Percentiles rank a stretch among this genome's conserved stretches.
Conservation (phyloP, 176 grass and related monocot genomes). For the Poa annua region DNA sequence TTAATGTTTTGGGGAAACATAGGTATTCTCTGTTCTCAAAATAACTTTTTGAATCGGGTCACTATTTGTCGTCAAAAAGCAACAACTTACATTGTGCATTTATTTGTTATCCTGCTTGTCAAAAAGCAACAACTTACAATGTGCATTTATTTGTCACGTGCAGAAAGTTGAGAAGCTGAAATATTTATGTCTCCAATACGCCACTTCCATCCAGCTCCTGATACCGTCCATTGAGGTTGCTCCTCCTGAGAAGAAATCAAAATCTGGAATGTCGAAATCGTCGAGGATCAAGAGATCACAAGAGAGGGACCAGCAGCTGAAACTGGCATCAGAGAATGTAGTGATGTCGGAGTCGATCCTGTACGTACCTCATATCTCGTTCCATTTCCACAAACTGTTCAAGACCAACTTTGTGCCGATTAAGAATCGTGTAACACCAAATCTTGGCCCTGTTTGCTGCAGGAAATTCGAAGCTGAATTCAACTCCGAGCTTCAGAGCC, state of each 20-base stretch:
- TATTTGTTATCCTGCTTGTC: neutral
- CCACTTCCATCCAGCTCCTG: conserved; percentile 79
- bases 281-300: conserved; percentile 50
- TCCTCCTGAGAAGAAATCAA: conserved; percentile 48
- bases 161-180: conserved; percentile 98
- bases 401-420: neutral
- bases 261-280: neutral
- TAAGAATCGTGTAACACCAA: conserved; percentile 3
- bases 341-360: conserved; percentile 76
- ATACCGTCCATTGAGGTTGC: conserved; percentile 71
- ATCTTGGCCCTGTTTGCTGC: conserved; percentile 34
- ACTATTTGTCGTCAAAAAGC: no score
- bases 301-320: conserved; percentile 59
- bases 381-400: neutral
- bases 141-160: conserved; percentile 28
- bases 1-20: neutral
- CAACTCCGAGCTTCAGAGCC: conserved; percentile 86
- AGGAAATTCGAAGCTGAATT: conserved; percentile 95
- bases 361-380: conserved; percentile 41
- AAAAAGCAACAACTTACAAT: conserved; percentile 18
- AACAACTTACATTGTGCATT: no score
- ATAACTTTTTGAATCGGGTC: neutral
- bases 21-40: neutral
- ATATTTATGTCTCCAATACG: conserved; percentile 81
- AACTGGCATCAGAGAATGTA: conserved; percentile 63